Conservation (phyloP, 345 rosid genomes). For the Sisymbrium altissimum region DNA sequence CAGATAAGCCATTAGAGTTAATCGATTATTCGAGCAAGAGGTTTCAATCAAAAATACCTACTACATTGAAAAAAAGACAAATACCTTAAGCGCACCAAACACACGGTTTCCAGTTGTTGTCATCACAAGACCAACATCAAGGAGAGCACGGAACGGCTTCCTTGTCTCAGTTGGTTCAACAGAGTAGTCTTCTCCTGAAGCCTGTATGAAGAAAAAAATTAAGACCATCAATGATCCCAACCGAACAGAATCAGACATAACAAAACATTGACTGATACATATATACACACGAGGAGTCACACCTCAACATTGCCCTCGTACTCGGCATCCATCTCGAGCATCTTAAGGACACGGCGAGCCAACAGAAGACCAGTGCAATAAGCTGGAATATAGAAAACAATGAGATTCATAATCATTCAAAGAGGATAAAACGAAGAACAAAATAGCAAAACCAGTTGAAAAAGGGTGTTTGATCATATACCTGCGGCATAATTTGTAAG, state of each 20-base stretch:
- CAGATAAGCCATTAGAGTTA: background rate
- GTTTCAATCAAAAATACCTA: background rate
- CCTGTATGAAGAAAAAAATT: background rate
- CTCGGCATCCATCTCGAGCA: conserved; percentile 15
- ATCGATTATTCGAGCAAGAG: background rate
- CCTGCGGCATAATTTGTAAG: conserved; percentile 16
- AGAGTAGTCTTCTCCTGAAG: conserved; percentile 14
- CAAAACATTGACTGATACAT: background rate
- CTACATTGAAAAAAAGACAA: background rate
- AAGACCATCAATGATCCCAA: background rate
- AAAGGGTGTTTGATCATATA: background rate
- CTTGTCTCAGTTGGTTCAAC: conserved; percentile 8
- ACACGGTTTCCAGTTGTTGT: conserved; percentile 19
- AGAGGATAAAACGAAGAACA: background rate
- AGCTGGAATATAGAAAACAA: background rate
- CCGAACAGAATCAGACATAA: background rate
- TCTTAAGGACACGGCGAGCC: conserved; percentile 15
- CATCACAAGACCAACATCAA: conserved; percentile 15
- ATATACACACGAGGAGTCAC: background rate
- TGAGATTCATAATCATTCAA: background rate
- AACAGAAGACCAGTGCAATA: conserved; percentile 7
- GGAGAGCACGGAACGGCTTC: conserved; percentile 20
- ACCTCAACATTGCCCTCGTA: conserved; percentile 19
- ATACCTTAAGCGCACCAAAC: conserved; percentile 21
- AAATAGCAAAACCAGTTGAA: background rate